Conservation (phyloP, 345 rosid genomes). For the Eucalyptus melliodora region DNA sequence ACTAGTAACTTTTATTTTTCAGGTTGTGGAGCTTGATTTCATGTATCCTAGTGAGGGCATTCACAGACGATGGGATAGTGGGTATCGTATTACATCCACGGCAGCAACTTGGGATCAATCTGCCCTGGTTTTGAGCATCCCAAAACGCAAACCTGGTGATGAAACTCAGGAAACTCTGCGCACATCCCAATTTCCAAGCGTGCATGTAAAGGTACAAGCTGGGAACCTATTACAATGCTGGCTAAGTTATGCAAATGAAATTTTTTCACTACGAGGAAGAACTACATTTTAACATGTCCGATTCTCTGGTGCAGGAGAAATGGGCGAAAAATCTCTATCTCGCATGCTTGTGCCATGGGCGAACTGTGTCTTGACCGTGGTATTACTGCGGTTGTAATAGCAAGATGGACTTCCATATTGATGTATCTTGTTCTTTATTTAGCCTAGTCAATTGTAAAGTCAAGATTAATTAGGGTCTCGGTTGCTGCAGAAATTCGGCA, state of each 20-base stretch:
- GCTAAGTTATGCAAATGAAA: neutral
- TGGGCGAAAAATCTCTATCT: conserved; percentile 85
- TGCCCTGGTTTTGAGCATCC: conserved; percentile 83
- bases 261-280: neutral
- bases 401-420: neutral
- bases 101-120: conserved; percentile 95
- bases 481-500: neutral
- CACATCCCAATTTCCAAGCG: conserved; percentile 88
- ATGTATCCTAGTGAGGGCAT: conserved; percentile 99
- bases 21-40: conserved; percentile 99
- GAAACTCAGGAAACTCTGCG: conserved; percentile 98
- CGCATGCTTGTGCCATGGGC: conserved; percentile 65
- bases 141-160: conserved; percentile 62
- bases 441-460: neutral
- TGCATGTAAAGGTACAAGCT: conserved; percentile 77
- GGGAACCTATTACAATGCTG: neutral
- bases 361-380: conserved; percentile 51
- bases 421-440: neutral
- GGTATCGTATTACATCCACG: conserved; percentile 86
- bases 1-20: neutral
- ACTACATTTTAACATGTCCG: neutral
- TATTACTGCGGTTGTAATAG: neutral
- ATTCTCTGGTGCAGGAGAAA: conserved; percentile 41
- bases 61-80: conserved; percentile 90
- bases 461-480: neutral